Evolutionary conservation across 768 basidiomycete species (phyloP).

Genomic region (Cantharellus cinnabarinus): DNA sequence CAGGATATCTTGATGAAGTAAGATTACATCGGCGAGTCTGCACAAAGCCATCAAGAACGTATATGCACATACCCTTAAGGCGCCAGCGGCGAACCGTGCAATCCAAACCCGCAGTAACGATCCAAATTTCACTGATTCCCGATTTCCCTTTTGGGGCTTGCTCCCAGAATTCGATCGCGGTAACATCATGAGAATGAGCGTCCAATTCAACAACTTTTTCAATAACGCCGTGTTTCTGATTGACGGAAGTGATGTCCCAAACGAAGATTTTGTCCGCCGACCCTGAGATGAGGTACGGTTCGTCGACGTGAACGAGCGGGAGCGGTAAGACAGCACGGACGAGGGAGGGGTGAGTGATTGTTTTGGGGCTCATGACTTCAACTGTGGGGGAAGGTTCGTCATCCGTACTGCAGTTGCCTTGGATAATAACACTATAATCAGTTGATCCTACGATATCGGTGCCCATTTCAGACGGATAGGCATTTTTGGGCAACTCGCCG

Average conservation of each 20-base stretch:
- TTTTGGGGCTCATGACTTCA: slow-evolving; percentile 8
- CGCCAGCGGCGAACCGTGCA: slow-evolving; percentile 76
- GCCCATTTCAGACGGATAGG: not conserved
- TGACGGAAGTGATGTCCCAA: slow-evolving; percentile 51
- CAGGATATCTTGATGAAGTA: too few relatives aligned
- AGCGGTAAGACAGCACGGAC: slow-evolving; percentile 61
- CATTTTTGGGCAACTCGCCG: not conserved
- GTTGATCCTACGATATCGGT: slow-evolving; percentile 42
- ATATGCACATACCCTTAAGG: slow-evolving; percentile 29
- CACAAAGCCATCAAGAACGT: too few relatives aligned
- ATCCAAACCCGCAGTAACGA: slow-evolving; percentile 70
- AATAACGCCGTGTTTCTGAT: slow-evolving; percentile 32
- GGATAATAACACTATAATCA: slow-evolving; percentile 55
- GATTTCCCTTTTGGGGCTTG: slow-evolving; percentile 18
- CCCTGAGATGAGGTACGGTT: slow-evolving; percentile 63
- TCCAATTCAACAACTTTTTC: slow-evolving; percentile 39
- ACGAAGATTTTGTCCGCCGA: slow-evolving; percentile 65
- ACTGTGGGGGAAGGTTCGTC: not conserved
- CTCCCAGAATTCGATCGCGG: slow-evolving; percentile 52
- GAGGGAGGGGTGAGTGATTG: slow-evolving; percentile 33
- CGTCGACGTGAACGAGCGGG: slow-evolving; percentile 35
- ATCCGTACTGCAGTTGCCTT: not conserved
- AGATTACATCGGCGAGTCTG: too few relatives aligned
- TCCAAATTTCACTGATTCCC: slow-evolving; percentile 29
- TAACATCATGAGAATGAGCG: slow-evolving; percentile 83